Conservation (phyloP, 768 basidiomycete genomes). For the Postia placenta region DNA sequence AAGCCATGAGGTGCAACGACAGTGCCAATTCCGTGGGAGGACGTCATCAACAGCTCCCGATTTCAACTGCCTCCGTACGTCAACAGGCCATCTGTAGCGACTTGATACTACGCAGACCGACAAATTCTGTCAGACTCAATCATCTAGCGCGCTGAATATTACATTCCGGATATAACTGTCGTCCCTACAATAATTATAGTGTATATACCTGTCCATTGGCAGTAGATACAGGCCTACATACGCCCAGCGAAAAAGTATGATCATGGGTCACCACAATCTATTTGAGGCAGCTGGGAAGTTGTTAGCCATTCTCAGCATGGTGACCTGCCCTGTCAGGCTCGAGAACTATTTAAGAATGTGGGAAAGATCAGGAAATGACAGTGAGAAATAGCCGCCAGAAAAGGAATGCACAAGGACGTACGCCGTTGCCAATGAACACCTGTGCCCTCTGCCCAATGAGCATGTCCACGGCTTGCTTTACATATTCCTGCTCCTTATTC, state of each 20-base stretch:
- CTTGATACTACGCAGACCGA: too few species aligned
- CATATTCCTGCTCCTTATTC: constrained; percentile 35
- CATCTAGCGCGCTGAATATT: too few species aligned
- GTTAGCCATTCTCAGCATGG: constrained; percentile 37
- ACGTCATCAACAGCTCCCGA: too few species aligned
- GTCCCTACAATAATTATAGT: background rate
- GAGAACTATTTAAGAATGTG: constrained; percentile 31
- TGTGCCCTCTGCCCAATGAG: constrained; percentile 39
- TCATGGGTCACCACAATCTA: constrained; percentile 26
- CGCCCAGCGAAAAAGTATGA: background rate
- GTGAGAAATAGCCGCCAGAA: background rate
- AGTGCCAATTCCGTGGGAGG: too few species aligned
- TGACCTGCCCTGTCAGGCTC: constrained; percentile 42
- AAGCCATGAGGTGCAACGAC: constrained; percentile 31
- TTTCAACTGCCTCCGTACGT: too few species aligned
- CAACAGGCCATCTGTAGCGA: too few species aligned
- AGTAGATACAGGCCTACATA: too few species aligned
- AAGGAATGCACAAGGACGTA: constrained; percentile 30
- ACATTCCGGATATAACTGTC: too few species aligned
- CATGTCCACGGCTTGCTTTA: constrained; percentile 47
- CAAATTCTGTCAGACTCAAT: too few species aligned
- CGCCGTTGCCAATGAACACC: constrained; percentile 47
- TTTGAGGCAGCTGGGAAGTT: constrained; percentile 29
- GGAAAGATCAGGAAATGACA: background rate
- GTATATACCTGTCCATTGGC: background rate